Conservation (phyloP, 495 filamentous ascomycete species). For the Podospora tetraspora region DNA sequence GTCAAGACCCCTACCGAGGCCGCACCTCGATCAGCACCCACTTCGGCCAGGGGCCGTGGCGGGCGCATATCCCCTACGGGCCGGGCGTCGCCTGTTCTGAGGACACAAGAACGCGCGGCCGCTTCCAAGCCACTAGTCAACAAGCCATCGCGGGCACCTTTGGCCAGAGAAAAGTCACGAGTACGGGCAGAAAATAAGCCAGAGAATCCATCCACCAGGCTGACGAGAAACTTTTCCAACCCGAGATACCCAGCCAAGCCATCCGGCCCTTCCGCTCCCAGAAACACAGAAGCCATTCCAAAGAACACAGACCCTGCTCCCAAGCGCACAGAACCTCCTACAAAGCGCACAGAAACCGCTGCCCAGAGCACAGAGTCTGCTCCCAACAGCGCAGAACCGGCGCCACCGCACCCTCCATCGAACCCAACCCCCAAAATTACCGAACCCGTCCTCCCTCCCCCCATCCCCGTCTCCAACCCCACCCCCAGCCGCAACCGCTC, state of each 20-base stretch:
- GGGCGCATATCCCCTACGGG: not conserved
- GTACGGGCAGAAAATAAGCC: not conserved
- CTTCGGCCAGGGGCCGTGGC: not conserved
- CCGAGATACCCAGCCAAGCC: not conserved
- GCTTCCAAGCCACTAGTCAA: not conserved
- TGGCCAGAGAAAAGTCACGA: not conserved
- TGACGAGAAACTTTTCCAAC: not conserved
- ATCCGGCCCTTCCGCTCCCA: not conserved
- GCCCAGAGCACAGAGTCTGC: not conserved
- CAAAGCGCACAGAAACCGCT: not conserved
- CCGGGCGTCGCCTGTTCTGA: constrained; percentile 1
- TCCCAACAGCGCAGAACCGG: not conserved
- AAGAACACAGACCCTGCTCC: not conserved
- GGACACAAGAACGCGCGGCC: not conserved
- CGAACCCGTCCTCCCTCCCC: constrained; percentile 9
- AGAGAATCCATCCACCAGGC: not conserved
- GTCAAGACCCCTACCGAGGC: constrained; percentile 14
- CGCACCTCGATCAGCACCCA: not conserved
- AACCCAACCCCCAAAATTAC: constrained; percentile 1
- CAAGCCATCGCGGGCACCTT: not conserved
- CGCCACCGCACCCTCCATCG: not conserved
- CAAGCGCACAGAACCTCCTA: not conserved
- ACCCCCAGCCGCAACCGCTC: constrained; percentile 17
- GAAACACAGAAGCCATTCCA: not conserved
- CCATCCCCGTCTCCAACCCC: constrained; percentile 18